phyloP scores from a whole-genome alignment of 1,284 basidiomycete genomes.

The Entoloma clypeatum region DNA sequence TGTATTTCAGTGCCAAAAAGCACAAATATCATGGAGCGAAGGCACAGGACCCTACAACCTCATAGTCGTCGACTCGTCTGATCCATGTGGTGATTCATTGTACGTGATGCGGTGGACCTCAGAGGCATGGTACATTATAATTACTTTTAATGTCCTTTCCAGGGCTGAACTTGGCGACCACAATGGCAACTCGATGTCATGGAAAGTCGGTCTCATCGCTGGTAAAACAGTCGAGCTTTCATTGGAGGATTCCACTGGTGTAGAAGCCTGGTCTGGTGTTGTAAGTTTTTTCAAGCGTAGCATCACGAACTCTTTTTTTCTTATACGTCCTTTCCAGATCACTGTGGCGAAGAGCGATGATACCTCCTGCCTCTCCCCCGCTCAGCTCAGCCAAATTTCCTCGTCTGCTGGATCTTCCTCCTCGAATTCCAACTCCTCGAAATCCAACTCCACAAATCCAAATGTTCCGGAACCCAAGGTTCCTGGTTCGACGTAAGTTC shows the following conservation, averaged over 20 bases:
- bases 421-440: constrained; percentile 11
- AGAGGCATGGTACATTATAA: background rate
- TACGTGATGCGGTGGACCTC: constrained; percentile 37
- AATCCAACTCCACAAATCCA: constrained; percentile 8
- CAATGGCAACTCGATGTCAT: constrained; percentile 39
- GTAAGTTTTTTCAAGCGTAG: constrained; percentile 38
- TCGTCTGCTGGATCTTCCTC: constrained; percentile 21
- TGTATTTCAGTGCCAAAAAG: constrained; percentile 59
- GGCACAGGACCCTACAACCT: constrained; percentile 55
- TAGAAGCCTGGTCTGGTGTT: constrained; percentile 61
- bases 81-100: constrained; percentile 60
- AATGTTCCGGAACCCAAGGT: constrained; percentile 6
- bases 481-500: constrained; percentile 15
- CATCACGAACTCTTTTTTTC: constrained; percentile 7
- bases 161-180: constrained; percentile 58
- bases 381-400: constrained; percentile 16
- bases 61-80: constrained; percentile 45
- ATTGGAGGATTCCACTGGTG: constrained; percentile 47
- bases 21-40: constrained; percentile 51
- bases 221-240: constrained; percentile 51
- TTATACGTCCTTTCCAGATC: constrained; percentile 38
- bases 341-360: constrained; percentile 47
- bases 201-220: constrained; percentile 44
- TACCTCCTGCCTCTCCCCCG: constrained; percentile 44
- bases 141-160: constrained; percentile 6